These are phyloP conservation scores for Nepenthes mirabilis DNA, from an alignment of 148 eudicot genomes.

Conservation along the genomic window DNA sequence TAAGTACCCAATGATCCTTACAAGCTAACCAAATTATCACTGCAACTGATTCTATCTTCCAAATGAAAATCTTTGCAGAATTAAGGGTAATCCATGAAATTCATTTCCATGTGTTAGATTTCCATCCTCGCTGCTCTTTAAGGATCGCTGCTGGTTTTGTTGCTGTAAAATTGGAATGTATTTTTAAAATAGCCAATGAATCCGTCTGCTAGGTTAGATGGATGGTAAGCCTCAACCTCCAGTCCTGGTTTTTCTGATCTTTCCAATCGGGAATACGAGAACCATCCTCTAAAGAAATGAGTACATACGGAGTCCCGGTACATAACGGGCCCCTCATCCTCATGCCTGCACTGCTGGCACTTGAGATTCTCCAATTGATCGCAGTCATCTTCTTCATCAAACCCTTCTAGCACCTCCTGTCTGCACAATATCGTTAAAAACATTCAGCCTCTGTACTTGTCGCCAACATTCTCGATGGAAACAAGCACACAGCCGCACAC, in stretches of 20 bases:
- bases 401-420: constrained; percentile 10
- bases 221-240: background rate
- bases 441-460: background rate
- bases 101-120: background rate
- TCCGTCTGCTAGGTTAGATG: background rate
- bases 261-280: constrained; percentile 15
- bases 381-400: constrained; percentile 4
- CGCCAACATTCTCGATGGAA: background rate
- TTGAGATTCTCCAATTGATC: constrained; percentile 16
- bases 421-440: constrained; percentile 13
- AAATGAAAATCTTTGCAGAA: too few species aligned
- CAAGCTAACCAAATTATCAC: too few species aligned
- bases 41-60: too few species aligned
- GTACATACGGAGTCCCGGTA: constrained; percentile 5
- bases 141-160: background rate
- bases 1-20: too few species aligned
- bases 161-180: background rate
- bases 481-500: background rate
- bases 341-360: constrained; percentile 6
- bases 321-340: constrained; percentile 4
- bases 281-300: constrained; percentile 21
- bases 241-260: background rate
- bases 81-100: too few species aligned
- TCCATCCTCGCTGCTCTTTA: background rate
- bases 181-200: background rate